Evolutionary conservation across 495 filamentous ascomycete species (phyloP), one percentile per base, ranked within the genome.

Genomic region (Staphylotrichum tortipilum): DNA sequence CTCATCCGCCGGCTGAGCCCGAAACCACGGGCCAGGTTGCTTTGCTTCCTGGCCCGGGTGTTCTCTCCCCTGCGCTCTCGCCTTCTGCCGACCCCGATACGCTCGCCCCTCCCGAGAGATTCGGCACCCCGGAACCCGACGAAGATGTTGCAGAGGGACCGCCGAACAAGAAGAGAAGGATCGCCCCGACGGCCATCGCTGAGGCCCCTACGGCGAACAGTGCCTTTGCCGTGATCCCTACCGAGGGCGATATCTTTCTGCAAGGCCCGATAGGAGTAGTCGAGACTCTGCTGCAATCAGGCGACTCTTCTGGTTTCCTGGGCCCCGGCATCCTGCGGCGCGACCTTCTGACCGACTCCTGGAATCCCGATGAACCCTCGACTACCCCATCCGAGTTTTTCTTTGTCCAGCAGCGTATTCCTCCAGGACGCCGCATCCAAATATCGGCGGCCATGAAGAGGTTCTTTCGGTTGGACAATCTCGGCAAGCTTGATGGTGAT

Each of bases 371-470:
- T 31, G 33, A 9, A 14, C n/a, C 7, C 43, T 31, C 0, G 10
- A 7, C 5, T 49, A 26, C 7, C 12, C 30, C 10, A 29, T 52
- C 8, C 17, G 60, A 66, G n/a, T 60, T 72, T 26, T 45, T 21
- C 17, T 57, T 56, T 28, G 40, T 54, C 22, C 23, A 47, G 9
- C n/a, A 17, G 14, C 37, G 43, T 18, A 39, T 67, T 22, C 62
- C 67, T 1, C 56, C 51, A 26, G 74, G 74, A 2, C 68, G 66
- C 4, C 61, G 66, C 29, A 37, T 68, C 18, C 77, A 78, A 44
- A 62, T 72, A 14, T 52, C 70, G 17, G 56, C 47, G 17, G 17
- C 64, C 3, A 66, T 76, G 56, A 69, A 68, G 49, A 58, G 61
- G 12, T 66, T 62, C 21, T 55, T 75, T 18, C 65, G 38, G 1